Evolutionary conservation across 2,329 filamentous ascomycete species (phyloP).

Genomic region (Sphaerulina vaccinii): DNA sequence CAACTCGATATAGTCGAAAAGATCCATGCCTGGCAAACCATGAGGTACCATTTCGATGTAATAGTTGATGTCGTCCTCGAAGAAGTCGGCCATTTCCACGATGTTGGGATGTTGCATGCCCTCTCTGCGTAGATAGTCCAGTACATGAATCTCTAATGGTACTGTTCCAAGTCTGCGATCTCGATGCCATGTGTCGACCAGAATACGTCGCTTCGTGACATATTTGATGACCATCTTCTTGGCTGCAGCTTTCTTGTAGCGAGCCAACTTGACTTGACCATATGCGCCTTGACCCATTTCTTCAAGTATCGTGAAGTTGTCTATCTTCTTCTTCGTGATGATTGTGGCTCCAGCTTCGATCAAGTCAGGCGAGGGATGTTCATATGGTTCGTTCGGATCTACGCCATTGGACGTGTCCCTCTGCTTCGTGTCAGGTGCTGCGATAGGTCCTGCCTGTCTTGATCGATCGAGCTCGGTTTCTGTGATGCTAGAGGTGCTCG

Average conservation of each 20-base stretch:
- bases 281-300: slow-evolving; percentile 99
- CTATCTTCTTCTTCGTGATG: slow-evolving; percentile 72
- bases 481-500: not conserved
- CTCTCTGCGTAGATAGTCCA: slow-evolving; percentile 84
- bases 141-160: slow-evolving; percentile 91
- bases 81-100: slow-evolving; percentile 68
- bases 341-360: slow-evolving; percentile 33
- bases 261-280: slow-evolving; percentile 91
- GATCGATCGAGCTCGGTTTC: slow-evolving; percentile 23
- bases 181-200: slow-evolving; percentile 97
- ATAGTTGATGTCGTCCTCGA: slow-evolving; percentile 83
- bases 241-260: slow-evolving; percentile 68
- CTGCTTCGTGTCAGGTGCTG: slow-evolving; percentile 4
- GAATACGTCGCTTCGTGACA: slow-evolving; percentile 91
- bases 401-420: slow-evolving; percentile 13
- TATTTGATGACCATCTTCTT: slow-evolving; percentile 95
- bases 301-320: slow-evolving; percentile 88
- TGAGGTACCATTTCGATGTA: slow-evolving; percentile 99
- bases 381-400: slow-evolving; percentile 35
- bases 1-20: slow-evolving; percentile 98
- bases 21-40: slow-evolving; percentile 92
- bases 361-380: slow-evolving; percentile 40
- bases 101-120: slow-evolving; percentile 64
- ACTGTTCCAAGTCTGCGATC: slow-evolving; percentile 92
- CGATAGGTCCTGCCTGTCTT: not conserved